Base-by-base conservation (phyloP, 2,329 filamentous ascomycete genomes). In the Aspergillus quadrilineatus region DNA sequence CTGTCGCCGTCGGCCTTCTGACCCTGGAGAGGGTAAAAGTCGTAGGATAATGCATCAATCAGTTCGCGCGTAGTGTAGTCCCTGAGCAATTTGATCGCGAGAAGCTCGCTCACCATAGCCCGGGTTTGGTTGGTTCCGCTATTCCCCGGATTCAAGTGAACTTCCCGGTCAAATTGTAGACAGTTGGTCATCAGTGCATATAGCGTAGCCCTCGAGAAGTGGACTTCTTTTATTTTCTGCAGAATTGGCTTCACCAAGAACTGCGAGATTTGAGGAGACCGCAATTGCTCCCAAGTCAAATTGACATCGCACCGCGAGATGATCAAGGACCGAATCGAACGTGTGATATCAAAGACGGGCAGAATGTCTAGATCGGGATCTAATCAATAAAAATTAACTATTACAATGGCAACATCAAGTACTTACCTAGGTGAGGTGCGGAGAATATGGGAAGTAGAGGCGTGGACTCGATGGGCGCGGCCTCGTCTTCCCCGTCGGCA, bases 241-340 rank as follows among this genome's bases (percentile, higher is more conserved):
- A 94, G 91, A 79, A 97, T 94, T 2, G 93, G 93, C 78, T 97
- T 97, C 69, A 97, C 84, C 36, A 97, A 82, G 71, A 97, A 97
- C 70, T 96, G 92, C 14, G 92, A 96, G 55, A 97, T 88, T 71
- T 97, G 93, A 3, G 93, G 93, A n/a, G 92, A 96, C 61, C 92
- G 86, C 60, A 97, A 80, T 73, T 97, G 93, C 62, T 97, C 93
- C 92, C 92, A 97, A 14, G 91, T 88, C 50, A 97, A 78, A 0
- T 91, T 93, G 1, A 92, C 97, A 77, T 97, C 93, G 73, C 91
- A 96, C 69, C 89, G 86, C 57, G 90, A 82, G 63, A 90, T 84
- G 58, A 97, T 87, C 55, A 97, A 82, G 52, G 92, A 86, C 63
- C 93, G 89, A 61, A 97, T 92, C 32, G 90, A 86, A 74, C 97